Base-by-base conservation (phyloP, 108 stramenopile genomes). In the Seminavis robusta region DNA sequence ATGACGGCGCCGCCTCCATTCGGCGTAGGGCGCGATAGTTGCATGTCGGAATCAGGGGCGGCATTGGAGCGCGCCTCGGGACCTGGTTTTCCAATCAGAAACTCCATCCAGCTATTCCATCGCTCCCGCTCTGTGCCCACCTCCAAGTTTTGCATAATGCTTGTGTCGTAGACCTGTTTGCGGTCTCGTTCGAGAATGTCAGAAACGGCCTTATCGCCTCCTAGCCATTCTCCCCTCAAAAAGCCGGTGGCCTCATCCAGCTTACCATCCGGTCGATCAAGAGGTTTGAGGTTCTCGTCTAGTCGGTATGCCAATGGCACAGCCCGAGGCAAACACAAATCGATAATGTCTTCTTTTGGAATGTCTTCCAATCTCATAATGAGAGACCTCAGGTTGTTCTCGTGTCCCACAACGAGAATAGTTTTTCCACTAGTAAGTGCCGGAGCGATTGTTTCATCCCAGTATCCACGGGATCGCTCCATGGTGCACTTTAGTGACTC, bases 341-440 rank as follows among this genome's bases (percentile, higher is more conserved):
- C 81, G 24, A 90, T 88, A 55, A 98, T 95, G n/a, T 91, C 95
- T 41, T 95, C 78, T 16, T 69, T 71, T 5, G 81, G 39, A 49
- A 98, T 96, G 31, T 61, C 89, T 58, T 98, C 98, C 23, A 98
- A 74, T 42, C 81, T 71, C 93, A 97, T 96, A 33, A 97, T 84
- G 1, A 98, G 58, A 0, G 94, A 96, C 3, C 98, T 84, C 9
- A 97, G 68, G 60, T 94, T 92, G 67, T 97, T 97, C 60, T 97
- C 98, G 61, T 98, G 98, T 17, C 95, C 96, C n/a, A 91, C 94
- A 50, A 98, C 74, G 0, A 98, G 65, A 7, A 98, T 54, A 0
- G 86, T 87, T 77, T 97, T 96, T 10, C 95, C 95, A 23, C 71
- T 58, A 13, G 69, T 73, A 29, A 98, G 73, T 23, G 69, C 61